These are phyloP conservation scores for Cercophora scortea DNA, from an alignment of 495 filamentous ascomycete genomes.

Conservation along the genomic window DNA sequence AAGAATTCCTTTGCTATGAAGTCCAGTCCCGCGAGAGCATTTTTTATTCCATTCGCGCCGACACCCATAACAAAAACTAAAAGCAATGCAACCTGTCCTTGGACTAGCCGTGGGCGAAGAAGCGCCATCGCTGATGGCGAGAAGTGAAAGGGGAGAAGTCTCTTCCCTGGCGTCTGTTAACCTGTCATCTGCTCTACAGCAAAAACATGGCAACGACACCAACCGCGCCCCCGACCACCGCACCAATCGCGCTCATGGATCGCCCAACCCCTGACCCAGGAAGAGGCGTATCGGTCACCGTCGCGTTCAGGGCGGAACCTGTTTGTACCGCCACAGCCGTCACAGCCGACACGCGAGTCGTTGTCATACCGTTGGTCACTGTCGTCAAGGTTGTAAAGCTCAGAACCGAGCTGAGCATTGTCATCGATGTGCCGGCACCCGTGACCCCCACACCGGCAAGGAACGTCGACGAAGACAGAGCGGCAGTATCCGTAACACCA, in stretches of 20 bases:
- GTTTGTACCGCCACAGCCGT: slow-evolving; percentile 2
- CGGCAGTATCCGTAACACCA: neutral
- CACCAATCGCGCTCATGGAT: neutral
- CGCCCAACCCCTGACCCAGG: slow-evolving; percentile 1
- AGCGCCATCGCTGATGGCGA: neutral
- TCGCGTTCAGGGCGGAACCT: neutral
- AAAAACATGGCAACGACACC: slow-evolving; percentile 4
- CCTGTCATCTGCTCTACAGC: neutral
- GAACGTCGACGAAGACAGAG: neutral
- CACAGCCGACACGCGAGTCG: slow-evolving; percentile 1
- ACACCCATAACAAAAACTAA: too few species aligned
- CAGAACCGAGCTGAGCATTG: neutral
- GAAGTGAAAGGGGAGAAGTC: neutral
- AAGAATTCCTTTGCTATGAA: too few species aligned
- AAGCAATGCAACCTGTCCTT: too few species aligned
- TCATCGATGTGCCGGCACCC: neutral
- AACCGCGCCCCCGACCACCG: slow-evolving; percentile 1
- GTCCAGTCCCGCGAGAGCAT: too few species aligned
- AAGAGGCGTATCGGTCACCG: neutral
- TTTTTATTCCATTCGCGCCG: too few species aligned
- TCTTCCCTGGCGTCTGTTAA: neutral
- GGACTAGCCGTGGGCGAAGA: neutral
- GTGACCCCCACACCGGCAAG: neutral
- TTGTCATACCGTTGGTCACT: slow-evolving; percentile 2
- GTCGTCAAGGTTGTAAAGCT: slow-evolving; percentile 2